These are phyloP conservation scores for Hygrocybe punicea DNA, from an alignment of 768 basidiomycete genomes.

Conservation along the genomic window DNA sequence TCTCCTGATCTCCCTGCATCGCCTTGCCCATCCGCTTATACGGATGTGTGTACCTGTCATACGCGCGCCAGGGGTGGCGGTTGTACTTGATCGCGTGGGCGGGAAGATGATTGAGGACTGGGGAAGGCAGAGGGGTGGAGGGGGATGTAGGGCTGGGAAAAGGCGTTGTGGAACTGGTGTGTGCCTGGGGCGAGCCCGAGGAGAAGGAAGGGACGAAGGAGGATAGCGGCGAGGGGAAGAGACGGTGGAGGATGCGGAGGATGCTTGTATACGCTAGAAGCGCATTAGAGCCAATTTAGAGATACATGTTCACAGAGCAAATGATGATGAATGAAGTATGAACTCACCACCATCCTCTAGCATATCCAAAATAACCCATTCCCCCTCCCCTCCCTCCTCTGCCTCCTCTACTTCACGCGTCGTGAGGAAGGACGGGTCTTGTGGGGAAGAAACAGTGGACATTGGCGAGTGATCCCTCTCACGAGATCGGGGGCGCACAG, in stretches of 20 bases:
- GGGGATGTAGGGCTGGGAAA: conserved; percentile 22
- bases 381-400: conserved; percentile 10
- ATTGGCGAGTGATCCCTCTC: neutral
- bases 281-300: neutral
- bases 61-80: neutral
- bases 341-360: conserved; percentile 29
- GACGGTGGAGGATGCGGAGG: conserved; percentile 38
- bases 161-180: conserved; percentile 21
- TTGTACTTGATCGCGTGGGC: neutral
- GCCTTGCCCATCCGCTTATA: neutral
- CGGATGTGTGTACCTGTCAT: neutral
- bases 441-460: neutral
- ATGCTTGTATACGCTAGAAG: conserved; percentile 34
- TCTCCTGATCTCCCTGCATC: neutral
- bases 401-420: neutral
- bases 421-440: neutral
- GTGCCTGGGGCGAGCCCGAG: conserved; percentile 7
- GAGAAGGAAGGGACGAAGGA: conserved; percentile 37
- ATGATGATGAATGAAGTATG: conserved; percentile 11
- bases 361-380: conserved; percentile 40
- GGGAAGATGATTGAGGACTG: neutral
- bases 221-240: conserved; percentile 32
- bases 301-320: neutral
- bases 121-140: conserved; percentile 2
- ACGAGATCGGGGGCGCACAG: too few species aligned